A percentile compares a stretch with the other conserved stretches of the same genome.
phyloP scores from a whole-genome alignment of 495 filamentous ascomycete genomes.

The Podospora appendiculata region DNA sequence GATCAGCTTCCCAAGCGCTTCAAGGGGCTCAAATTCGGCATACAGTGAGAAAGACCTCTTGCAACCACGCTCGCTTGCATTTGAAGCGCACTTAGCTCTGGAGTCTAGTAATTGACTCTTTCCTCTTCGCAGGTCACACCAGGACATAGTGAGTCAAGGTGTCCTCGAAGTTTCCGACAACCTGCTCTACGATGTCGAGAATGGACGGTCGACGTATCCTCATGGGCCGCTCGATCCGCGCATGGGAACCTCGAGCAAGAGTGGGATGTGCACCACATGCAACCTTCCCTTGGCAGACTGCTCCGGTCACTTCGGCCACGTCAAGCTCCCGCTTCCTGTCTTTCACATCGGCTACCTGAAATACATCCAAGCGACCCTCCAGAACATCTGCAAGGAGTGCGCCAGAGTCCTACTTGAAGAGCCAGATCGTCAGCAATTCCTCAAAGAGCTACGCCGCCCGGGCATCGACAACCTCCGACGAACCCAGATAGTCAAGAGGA shows the following conservation, averaged over 20 bases:
- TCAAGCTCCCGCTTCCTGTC: constrained; percentile 78
- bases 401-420: constrained; percentile 72
- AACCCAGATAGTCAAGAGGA: constrained; percentile 70
- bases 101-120: too few relatives aligned
- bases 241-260: constrained; percentile 80
- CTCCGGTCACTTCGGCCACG: constrained; percentile 91
- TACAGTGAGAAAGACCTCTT: constrained; percentile 53
- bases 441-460: constrained; percentile 71
- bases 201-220: constrained; percentile 57
- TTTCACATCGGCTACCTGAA: constrained; percentile 96
- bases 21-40: constrained; percentile 87
- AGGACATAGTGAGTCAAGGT: constrained; percentile 90
- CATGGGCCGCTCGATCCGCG: constrained; percentile 82
- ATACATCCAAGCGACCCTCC: constrained; percentile 77
- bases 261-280: constrained; percentile 70
- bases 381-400: constrained; percentile 90
- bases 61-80: too few relatives aligned
- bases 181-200: constrained; percentile 79
- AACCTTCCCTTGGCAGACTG: constrained; percentile 67
- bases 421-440: constrained; percentile 57
- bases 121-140: constrained; percentile 56
- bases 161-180: constrained; percentile 88
- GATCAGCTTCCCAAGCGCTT: constrained; percentile 84
- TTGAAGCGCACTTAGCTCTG: too few relatives aligned
- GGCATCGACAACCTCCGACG: constrained; percentile 80